Evolutionary conservation across 2,329 filamentous ascomycete genomes (phyloP).

Genomic region (Epichloe typhina): DNA sequence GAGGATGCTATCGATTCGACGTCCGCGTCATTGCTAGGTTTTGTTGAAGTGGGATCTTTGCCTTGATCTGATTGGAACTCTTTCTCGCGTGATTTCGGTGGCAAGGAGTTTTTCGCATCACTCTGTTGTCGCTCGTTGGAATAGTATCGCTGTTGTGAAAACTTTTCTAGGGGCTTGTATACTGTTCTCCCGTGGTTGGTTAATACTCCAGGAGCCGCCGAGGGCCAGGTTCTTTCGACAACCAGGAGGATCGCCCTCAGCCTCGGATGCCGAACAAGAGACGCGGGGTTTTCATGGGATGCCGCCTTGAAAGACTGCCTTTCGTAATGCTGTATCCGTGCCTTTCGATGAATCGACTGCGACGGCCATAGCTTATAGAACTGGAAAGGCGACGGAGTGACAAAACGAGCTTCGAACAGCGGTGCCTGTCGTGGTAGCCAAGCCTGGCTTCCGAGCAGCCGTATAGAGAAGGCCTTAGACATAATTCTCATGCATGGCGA

Average conservation of each 20-base stretch:
- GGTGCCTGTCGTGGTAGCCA: slow-evolving; percentile 16
- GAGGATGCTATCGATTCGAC: slow-evolving; percentile 34
- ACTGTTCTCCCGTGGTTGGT: neutral
- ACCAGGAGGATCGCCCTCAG: neutral
- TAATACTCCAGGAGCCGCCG: neutral
- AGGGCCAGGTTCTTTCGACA: neutral
- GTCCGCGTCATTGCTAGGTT: slow-evolving; percentile 8
- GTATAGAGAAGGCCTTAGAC: slow-evolving; percentile 25
- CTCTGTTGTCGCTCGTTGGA: neutral
- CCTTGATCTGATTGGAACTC: neutral
- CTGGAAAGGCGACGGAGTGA: neutral
- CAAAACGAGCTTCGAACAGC: slow-evolving; percentile 3
- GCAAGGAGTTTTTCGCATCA: neutral
- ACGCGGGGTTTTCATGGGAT: neutral
- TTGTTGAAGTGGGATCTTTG: slow-evolving; percentile 1
- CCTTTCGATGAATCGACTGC: neutral
- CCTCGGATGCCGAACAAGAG: neutral
- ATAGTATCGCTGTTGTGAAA: neutral
- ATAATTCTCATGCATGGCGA: slow-evolving; percentile 28
- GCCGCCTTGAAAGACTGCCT: neutral
- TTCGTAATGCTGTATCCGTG: neutral
- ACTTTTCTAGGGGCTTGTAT: neutral
- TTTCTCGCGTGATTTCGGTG: neutral
- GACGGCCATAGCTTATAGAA: slow-evolving; percentile 2
- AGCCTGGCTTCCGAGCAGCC: slow-evolving; percentile 23